A percentile compares a stretch with the other conserved stretches of the same genome.
Evolutionary conservation across 345 rosid species (phyloP).

Genomic region (Hibiscus trionum): DNA sequence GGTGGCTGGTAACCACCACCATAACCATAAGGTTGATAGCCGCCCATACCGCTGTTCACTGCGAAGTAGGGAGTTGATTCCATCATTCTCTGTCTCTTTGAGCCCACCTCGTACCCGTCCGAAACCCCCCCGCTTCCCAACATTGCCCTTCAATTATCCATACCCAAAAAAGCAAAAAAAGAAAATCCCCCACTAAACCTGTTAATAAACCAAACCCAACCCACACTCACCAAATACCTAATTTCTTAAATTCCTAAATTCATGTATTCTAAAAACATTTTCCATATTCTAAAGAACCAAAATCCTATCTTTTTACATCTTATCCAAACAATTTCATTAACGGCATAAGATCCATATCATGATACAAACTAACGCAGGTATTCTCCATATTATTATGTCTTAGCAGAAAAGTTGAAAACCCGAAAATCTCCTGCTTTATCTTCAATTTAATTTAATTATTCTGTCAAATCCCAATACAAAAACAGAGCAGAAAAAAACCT

Average conservation of each 20-base stretch:
- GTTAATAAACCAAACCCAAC: conserved; percentile 93
- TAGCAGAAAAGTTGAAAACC: neutral
- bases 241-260: conserved; percentile 18
- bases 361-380: neutral
- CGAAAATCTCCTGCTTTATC: neutral
- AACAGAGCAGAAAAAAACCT: neutral
- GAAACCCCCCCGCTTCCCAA: conserved; percentile 97
- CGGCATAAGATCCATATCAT: neutral
- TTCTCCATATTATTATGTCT: neutral
- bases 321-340: neutral
- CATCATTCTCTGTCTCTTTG: conserved; percentile 99
- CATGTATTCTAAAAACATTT: neutral
- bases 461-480: neutral
- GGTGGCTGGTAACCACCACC: conserved; percentile 49
- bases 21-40: conserved; percentile 54
- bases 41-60: conserved; percentile 64
- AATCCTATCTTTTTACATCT: neutral
- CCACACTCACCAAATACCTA: conserved; percentile 39
- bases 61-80: conserved; percentile 98
- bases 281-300: neutral
- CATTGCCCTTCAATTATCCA: conserved; percentile 87
- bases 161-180: conserved; percentile 44
- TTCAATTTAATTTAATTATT: neutral
- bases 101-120: conserved; percentile 96
- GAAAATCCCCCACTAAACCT: conserved; percentile 79